Evolutionary conservation across 495 filamentous ascomycete genomes (phyloP), one percentile per base, ranked within the genome.

Genomic region (Penicillium simplicissimum): DNA sequence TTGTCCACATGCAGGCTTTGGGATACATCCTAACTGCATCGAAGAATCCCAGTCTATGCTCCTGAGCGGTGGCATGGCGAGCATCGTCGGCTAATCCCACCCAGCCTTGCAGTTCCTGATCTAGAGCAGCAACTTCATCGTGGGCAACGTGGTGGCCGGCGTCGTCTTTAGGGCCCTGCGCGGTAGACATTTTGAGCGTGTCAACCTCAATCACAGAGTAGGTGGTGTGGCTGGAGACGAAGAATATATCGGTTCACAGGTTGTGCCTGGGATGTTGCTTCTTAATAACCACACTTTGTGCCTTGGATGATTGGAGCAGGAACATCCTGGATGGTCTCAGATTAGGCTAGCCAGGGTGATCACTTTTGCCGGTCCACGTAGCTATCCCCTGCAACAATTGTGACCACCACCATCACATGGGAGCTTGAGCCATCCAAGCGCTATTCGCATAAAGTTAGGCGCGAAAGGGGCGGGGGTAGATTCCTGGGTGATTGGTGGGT

Each of bases 1-100:
- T 58, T 47, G 74, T 77, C 79, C 79, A 84, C 11, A 66, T 68
- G 15, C 81, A 75, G 25, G 82, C 82, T 64, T 83, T 83, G 19
- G 81, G 82, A 57, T 84, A 84, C 38, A 78, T 71, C 51, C 69
- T 74, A 49, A 84, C 62, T 21, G 70, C 74, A 47, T 78, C 66
- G 42, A 70, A 42, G 47, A 76, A 55, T 38, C 67, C 71, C 70
- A 78, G 70, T 13, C 68, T 70, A 57, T 71, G 76, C 52, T 78
- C 76, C 61, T 78, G 73, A 10, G 73, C 64, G 7, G 76, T 70
- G 11, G 76, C 76, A 6, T 69, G 58, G 52, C 69, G 74, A n/a
- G 74, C 76, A 64, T 75, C 68, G 10, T 71, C 43, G 34, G 56
- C 56, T 13, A 58, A 19, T 4, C 56, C 56, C 37, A 58, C 33